Evolutionary conservation across 2,329 filamentous ascomycete species (phyloP).

Genomic region (Myriosclerotinia duriaeana): DNA sequence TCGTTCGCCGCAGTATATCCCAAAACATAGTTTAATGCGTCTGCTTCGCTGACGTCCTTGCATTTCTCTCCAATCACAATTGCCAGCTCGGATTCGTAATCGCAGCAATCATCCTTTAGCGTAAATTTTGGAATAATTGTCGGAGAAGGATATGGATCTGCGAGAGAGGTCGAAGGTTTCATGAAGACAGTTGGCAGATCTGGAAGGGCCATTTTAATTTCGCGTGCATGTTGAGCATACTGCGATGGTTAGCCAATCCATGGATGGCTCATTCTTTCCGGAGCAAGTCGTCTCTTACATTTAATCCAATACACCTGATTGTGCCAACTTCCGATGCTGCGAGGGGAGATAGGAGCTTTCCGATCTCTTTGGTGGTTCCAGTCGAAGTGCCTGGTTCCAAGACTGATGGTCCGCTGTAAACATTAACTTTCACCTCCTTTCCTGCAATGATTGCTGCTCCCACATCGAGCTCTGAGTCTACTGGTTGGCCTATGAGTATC

Average conservation of each 20-base stretch:
- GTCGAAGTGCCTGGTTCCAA: constrained; percentile 54
- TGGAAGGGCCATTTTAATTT: constrained; percentile 48
- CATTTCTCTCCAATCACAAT: constrained; percentile 50
- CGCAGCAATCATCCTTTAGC: constrained; percentile 46
- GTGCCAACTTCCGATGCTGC: constrained; percentile 47
- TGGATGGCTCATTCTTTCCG: neutral
- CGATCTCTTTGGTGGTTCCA: constrained; percentile 47
- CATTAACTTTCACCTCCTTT: constrained; percentile 54
- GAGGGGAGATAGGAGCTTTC: constrained; percentile 47
- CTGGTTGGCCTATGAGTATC: constrained; percentile 57
- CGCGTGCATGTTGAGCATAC: constrained; percentile 49
- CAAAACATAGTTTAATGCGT: constrained; percentile 52
- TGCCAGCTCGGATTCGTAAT: constrained; percentile 53
- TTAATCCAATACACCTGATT: constrained; percentile 52
- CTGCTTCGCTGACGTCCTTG: constrained; percentile 49
- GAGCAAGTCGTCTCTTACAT: constrained; percentile 41
- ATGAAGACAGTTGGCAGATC: constrained; percentile 44
- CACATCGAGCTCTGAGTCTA: constrained; percentile 52
- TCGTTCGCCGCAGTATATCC: constrained; percentile 59
- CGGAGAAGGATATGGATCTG: constrained; percentile 41
- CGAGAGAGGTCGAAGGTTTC: constrained; percentile 35
- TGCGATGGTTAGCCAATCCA: constrained; percentile 29
- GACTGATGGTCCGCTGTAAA: constrained; percentile 59
- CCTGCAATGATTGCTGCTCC: constrained; percentile 56
- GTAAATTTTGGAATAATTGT: constrained; percentile 49